A percentile compares a stretch with the other conserved stretches of the same genome.
Evolutionary conservation across 192 early-diverging fungal species (phyloP).

Genomic region (Backusella morwellensis): DNA sequence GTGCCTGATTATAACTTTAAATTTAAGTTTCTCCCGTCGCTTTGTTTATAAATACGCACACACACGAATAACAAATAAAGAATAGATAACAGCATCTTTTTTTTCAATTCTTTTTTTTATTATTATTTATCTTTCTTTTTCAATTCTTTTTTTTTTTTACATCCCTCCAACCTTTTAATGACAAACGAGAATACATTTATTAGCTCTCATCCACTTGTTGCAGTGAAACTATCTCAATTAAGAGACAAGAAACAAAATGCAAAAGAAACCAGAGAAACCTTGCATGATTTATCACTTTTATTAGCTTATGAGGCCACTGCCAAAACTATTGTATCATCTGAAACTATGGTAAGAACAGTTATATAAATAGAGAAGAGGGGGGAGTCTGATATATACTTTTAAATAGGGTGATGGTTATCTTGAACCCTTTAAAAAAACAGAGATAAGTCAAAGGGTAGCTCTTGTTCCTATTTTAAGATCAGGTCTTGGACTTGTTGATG

Average conservation of each 20-base stretch:
- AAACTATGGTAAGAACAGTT: slow-evolving; percentile 21
- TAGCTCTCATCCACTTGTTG: slow-evolving; percentile 56
- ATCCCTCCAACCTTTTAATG: slow-evolving; percentile 8
- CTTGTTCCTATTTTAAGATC: slow-evolving; percentile 67
- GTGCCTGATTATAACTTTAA: neutral
- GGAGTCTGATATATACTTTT: neutral
- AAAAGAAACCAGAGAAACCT: slow-evolving; percentile 51
- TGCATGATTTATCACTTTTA: slow-evolving; percentile 49
- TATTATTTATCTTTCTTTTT: slow-evolving; percentile 13
- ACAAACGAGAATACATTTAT: slow-evolving; percentile 24
- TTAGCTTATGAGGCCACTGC: slow-evolving; percentile 64
- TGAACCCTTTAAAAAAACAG: slow-evolving; percentile 38
- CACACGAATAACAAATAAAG: neutral
- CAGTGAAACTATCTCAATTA: slow-evolving; percentile 57
- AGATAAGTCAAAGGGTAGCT: slow-evolving; percentile 42
- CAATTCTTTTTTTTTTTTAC: slow-evolving; percentile 7
- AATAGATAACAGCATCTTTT: neutral
- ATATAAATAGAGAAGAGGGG: neutral
- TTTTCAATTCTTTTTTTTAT: neutral
- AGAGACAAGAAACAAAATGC: slow-evolving; percentile 45
- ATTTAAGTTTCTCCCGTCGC: neutral
- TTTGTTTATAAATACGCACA: neutral
- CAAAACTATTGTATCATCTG: slow-evolving; percentile 34
- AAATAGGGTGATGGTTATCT: slow-evolving; percentile 46
- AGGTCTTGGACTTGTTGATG: slow-evolving; percentile 57